These are phyloP conservation scores for Xylaria sp. DNA, from an alignment of 2,329 filamentous ascomycete genomes.

Conservation along the genomic window DNA sequence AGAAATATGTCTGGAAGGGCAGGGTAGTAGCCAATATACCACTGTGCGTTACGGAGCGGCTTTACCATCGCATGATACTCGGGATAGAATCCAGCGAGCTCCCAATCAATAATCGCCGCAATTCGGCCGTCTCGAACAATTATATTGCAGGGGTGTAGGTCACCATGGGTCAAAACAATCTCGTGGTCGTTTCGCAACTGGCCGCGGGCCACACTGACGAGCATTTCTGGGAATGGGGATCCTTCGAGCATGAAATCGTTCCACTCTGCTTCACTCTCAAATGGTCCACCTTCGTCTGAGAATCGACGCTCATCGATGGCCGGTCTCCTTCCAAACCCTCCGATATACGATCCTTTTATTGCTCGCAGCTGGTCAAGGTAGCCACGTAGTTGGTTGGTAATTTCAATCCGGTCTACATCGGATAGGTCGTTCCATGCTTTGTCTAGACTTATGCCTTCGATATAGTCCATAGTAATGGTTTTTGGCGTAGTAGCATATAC, in stretches of 20 bases:
- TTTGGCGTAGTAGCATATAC: background rate
- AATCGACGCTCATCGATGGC: background rate
- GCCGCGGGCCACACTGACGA: background rate
- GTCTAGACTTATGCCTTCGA: background rate
- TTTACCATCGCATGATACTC: background rate
- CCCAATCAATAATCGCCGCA: slow-evolving; percentile 6
- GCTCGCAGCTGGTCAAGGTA: background rate
- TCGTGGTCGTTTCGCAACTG: slow-evolving; percentile 3
- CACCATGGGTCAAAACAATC: slow-evolving; percentile 12
- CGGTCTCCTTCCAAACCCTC: background rate
- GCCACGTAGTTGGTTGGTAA: background rate
- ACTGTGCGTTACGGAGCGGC: background rate
- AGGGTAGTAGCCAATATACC: background rate
- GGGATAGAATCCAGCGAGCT: slow-evolving; percentile 12
- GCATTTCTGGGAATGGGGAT: background rate
- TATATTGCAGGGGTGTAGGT: slow-evolving; percentile 2
- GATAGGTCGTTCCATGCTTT: background rate
- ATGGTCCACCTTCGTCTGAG: background rate
- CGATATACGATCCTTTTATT: slow-evolving; percentile 4
- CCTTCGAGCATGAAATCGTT: background rate
- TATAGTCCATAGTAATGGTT: slow-evolving; percentile 10
- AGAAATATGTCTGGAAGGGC: slow-evolving; percentile 2
- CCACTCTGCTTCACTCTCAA: background rate
- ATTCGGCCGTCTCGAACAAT: slow-evolving; percentile 6
- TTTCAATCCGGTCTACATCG: background rate